Evolutionary conservation across 176 grass and related monocot genomes (phyloP).

Genomic region (Carex scoparia): DNA sequence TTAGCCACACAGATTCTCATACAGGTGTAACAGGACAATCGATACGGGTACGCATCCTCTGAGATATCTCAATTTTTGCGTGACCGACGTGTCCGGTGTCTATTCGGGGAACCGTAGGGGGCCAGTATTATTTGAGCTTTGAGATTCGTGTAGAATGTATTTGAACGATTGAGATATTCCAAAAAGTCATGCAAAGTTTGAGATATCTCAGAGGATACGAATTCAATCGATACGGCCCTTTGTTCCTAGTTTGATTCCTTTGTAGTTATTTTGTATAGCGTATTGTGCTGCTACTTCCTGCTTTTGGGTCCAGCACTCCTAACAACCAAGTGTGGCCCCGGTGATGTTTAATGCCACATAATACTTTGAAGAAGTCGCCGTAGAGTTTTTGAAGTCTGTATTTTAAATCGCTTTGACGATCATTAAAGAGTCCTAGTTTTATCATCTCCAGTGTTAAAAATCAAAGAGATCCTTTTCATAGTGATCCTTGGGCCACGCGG

Average conservation of each 20-base stretch:
- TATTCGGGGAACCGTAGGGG: no score
- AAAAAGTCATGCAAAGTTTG: no score
- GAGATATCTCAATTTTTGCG: no score
- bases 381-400: background rate
- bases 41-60: no score
- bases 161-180: no score
- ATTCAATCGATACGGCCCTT: background rate
- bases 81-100: no score
- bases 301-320: background rate
- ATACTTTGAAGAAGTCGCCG: background rate
- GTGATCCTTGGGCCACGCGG: background rate
- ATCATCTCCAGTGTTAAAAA: background rate
- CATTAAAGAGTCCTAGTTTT: background rate
- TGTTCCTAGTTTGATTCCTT: background rate
- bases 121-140: no score
- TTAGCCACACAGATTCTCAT: background rate
- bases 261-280: background rate
- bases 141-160: no score
- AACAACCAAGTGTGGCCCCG: background rate
- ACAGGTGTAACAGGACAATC: background rate
- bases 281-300: background rate
- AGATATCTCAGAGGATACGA: no score
- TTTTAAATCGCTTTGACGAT: conserved; percentile 12
- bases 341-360: background rate
- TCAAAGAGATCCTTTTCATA: background rate